Base-by-base conservation (phyloP, 2,329 filamentous ascomycete species). In the Exophiala mesophila region DNA sequence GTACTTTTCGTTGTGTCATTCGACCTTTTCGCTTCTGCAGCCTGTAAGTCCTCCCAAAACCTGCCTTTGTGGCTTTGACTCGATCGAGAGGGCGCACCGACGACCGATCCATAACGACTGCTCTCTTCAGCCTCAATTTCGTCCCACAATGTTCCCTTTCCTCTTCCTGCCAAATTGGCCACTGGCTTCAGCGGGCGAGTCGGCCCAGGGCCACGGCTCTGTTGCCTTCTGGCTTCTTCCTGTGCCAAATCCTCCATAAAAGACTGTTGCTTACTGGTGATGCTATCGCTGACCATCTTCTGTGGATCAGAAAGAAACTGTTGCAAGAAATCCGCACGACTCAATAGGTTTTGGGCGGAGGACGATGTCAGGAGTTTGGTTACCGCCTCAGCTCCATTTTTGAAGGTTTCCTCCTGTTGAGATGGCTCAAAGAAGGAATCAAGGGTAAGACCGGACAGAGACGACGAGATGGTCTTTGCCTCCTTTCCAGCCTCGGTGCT, bases 1-100 rank as follows among this genome's bases (percentile, higher is more conserved):
- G 7, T 12, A 7, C 7, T 12, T 23, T 47, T 51, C 15, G 19
- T 43, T 19, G 42, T 42, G 6, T 40, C 28, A 18, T 13, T 43
- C 24, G 5, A 9, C 21, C 34, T 53, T 37, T 49, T 51, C 13
- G 42, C 23, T 39, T 54, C 51, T 10, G 43, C 51, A 16, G 49
- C 37, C 24, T 52, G 39, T 4, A 55, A 40, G n/a, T 55, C 50
- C 18, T 51, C 28, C 50, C 50, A 55, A 31, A 55, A 55, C 18
- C 50, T 55, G 9, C 52, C 52, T 13, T 46, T 43, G 26, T 44
- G 37, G 23, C 39, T 45, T 7, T 23, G 13, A 15, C 24, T 26
- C 6, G 19, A 31, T 17, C 41, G 32, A 30, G 20, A 13, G 13
- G 43, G 23, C 5, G 17, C 34, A 16, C 45, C 42, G 20, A 40